Evolutionary conservation across 768 basidiomycete genomes (phyloP), one percentile per base, ranked within the genome.

Genomic region (Termitomyces sp.): DNA sequence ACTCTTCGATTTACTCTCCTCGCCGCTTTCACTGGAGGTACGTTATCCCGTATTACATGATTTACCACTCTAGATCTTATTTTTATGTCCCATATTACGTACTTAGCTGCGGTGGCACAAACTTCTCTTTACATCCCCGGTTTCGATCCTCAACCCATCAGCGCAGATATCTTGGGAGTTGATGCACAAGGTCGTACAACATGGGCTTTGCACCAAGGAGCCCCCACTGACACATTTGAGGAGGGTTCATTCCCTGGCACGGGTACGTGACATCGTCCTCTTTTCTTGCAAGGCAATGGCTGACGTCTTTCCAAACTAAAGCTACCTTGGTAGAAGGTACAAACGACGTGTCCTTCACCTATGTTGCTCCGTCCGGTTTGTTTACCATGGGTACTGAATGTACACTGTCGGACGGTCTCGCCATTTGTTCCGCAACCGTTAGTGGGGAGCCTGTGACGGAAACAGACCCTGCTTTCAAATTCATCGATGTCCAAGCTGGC

Each of bases 261-360:
- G 17, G 67, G 65, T 66, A 30, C 30, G 59, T 54, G 5, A 21
- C 28, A 19, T 30, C 27, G 3, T 19, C 10, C 19, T 51, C 28
- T 41, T 41, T 32, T 7, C 21, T 17, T 27, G 37, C 12, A 43
- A 37, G 12, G 16, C 42, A 16, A 10, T 28, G 19, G 27, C 34
- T 45, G 7, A 55, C 39, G 25, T 30, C 12, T 50, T 39, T 23
- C 27, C 17, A 12, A n/a, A 49, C 28, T n/a, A 16, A 45, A 69
- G 68, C 65, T 25, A 69, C 66, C 11, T 47, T 69, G 27, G 68
- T 69, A 40, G 64, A 69, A 59, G 68, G 65, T 30, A 43, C 65
- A 9, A 55, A 59, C 12, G 61, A 65, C 40, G 60, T 54, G 17
- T 66, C 64, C 6, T 55, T 65, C 23, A 63, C 63, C 19, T 67